A percentile compares a stretch with the other conserved stretches of the same genome.
Conservation (phyloP, 1,139 yeast genomes). For the Magnusiomyces fungicola region DNA sequence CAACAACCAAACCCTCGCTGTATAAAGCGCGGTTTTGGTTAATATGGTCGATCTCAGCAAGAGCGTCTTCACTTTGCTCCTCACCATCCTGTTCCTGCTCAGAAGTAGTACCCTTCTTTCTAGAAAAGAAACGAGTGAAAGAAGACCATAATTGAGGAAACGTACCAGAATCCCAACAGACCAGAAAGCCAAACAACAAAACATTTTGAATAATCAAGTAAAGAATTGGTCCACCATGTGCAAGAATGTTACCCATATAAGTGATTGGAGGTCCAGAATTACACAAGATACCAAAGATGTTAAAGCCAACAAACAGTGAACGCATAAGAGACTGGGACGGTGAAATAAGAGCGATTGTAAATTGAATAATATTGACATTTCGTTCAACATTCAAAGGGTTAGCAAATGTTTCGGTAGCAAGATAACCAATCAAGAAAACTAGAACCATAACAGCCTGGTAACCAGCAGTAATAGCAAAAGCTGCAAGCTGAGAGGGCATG, state of each 20-base stretch:
- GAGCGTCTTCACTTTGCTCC: constrained; percentile 16
- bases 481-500: constrained; percentile 32
- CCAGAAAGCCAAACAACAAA: constrained; percentile 22
- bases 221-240: constrained; percentile 34
- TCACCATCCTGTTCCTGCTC: constrained; percentile 17
- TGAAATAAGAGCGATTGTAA: constrained; percentile 26
- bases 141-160: background rate
- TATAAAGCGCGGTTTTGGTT: background rate
- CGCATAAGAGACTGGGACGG: constrained; percentile 30
- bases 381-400: constrained; percentile 24
- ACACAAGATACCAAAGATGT: constrained; percentile 32
- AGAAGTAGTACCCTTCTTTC: too few species aligned
- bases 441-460: constrained; percentile 30
- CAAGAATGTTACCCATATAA: constrained; percentile 28
- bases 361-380: constrained; percentile 24
- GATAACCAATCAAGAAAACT: constrained; percentile 30
- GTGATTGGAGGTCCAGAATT: constrained; percentile 19
- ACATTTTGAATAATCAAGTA: constrained; percentile 28
- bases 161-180: constrained; percentile 33
- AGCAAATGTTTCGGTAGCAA: constrained; percentile 29
- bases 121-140: too few species aligned
- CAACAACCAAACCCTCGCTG: constrained; percentile 25
- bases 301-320: constrained; percentile 30
- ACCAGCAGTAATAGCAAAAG: constrained; percentile 34
- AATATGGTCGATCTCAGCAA: too few species aligned